These are phyloP conservation scores for Botryotinia calthae DNA, from an alignment of 2,329 filamentous ascomycete species.

Conservation along the genomic window DNA sequence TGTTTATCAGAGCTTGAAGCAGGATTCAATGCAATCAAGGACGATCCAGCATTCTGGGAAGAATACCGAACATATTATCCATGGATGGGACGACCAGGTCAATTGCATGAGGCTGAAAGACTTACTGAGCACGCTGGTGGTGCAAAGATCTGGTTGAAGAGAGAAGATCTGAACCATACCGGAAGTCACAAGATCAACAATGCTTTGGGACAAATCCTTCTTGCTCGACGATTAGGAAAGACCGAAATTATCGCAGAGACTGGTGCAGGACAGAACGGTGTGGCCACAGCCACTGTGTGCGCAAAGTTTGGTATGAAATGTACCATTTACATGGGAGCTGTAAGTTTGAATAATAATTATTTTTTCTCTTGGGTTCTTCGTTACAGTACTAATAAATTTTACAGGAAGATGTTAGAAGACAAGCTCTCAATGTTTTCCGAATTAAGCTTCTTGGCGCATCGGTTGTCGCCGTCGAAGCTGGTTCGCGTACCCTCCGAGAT, in stretches of 20 bases:
- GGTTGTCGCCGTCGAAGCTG: constrained; percentile 89
- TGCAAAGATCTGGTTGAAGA: constrained; percentile 96
- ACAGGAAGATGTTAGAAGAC: constrained; percentile 84
- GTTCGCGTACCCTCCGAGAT: constrained; percentile 77
- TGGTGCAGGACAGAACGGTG: constrained; percentile 94
- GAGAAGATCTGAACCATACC: constrained; percentile 96
- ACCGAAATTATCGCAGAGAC: constrained; percentile 98
- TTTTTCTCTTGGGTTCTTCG: neutral
- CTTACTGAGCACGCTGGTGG: constrained; percentile 87
- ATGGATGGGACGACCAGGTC: constrained; percentile 94
- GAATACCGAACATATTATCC: constrained; percentile 95
- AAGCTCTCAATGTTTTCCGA: constrained; percentile 96
- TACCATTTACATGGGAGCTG: constrained; percentile 94
- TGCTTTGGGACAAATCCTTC: constrained; percentile 85
- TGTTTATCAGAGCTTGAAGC: constrained; percentile 86
- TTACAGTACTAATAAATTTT: constrained; percentile 21
- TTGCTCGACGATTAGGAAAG: constrained; percentile 85
- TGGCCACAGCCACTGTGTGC: constrained; percentile 94
- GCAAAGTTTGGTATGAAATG: constrained; percentile 99
- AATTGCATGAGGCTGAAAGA: constrained; percentile 83
- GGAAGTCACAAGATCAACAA: constrained; percentile 99
- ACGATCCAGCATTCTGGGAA: constrained; percentile 93
- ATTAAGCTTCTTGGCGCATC: constrained; percentile 94
- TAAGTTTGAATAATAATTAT: constrained; percentile 27
- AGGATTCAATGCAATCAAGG: constrained; percentile 82